These are phyloP conservation scores for Moringa oleifera DNA, from an alignment of 345 rosid species.

Conservation along the genomic window DNA sequence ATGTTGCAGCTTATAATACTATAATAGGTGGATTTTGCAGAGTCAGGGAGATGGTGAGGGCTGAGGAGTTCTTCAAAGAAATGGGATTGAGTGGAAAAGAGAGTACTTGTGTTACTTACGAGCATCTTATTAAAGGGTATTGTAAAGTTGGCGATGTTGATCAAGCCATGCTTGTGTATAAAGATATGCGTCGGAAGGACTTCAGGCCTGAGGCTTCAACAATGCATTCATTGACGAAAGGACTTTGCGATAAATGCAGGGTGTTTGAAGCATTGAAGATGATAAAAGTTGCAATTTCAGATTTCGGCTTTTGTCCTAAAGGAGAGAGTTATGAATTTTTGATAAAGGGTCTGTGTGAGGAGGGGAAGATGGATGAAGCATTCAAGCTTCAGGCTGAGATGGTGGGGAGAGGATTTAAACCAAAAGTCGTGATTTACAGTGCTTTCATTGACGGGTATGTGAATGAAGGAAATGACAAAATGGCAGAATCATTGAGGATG, in stretches of 20 bases:
- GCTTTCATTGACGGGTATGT: conserved; percentile 58
- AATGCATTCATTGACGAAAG: conserved; percentile 39
- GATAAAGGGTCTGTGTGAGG: conserved; percentile 53
- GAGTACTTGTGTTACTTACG: conserved; percentile 41
- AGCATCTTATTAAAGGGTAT: conserved; percentile 59
- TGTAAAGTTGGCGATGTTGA: conserved; percentile 50
- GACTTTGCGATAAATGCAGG: conserved; percentile 40
- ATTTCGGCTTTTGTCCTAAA: conserved; percentile 36
- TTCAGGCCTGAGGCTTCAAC: conserved; percentile 42
- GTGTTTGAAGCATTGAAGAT: conserved; percentile 48
- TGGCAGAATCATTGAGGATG: conserved; percentile 43
- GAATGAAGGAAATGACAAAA: conserved; percentile 46
- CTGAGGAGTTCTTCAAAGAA: conserved; percentile 46
- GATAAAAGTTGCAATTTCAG: conserved; percentile 32
- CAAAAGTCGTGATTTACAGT: conserved; percentile 44
- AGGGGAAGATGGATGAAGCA: conserved; percentile 64
- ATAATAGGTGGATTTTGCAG: conserved; percentile 62
- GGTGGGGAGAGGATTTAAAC: conserved; percentile 75
- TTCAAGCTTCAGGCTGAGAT: conserved; percentile 74
- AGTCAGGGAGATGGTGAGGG: conserved; percentile 45
- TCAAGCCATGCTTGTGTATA: conserved; percentile 48
- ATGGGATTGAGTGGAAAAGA: conserved; percentile 53
- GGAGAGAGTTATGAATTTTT: conserved; percentile 52
- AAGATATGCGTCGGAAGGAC: conserved; percentile 50
- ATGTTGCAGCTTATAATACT: conserved; percentile 58